phyloP scores from a whole-genome alignment of 352 stramenopile species.

The Globisporangium polare region DNA sequence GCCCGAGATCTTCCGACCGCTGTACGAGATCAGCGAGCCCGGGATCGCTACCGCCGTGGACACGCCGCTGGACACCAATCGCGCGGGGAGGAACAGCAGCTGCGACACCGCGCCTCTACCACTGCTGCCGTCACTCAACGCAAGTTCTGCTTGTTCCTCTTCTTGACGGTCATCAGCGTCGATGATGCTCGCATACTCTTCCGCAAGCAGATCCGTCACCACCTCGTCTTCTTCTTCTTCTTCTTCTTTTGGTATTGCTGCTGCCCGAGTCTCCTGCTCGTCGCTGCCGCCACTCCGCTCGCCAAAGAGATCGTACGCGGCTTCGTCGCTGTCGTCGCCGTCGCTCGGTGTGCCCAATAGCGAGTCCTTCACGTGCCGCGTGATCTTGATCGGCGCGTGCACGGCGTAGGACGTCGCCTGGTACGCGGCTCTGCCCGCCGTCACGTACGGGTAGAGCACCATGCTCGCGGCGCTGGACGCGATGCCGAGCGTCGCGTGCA shows the following conservation, averaged over 20 bases:
- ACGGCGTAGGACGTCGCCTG: slow-evolving; percentile 56
- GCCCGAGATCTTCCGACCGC: slow-evolving; percentile 51
- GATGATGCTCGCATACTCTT: slow-evolving; percentile 9
- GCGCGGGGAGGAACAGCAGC: slow-evolving; percentile 58
- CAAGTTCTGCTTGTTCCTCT: too few species aligned
- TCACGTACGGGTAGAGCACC: slow-evolving; percentile 59
- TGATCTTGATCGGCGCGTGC: slow-evolving; percentile 51
- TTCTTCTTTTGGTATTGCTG: background rate
- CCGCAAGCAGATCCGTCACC: slow-evolving; percentile 8
- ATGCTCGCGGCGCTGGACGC: slow-evolving; percentile 55
- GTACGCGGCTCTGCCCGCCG: slow-evolving; percentile 50
- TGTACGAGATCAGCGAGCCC: slow-evolving; percentile 40
- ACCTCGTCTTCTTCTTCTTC: background rate
- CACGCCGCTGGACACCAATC: slow-evolving; percentile 51
- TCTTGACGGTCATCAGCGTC: background rate
- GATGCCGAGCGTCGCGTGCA: slow-evolving; percentile 53
- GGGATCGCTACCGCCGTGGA: slow-evolving; percentile 55
- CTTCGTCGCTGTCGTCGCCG: background rate
- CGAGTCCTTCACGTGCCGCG: slow-evolving; percentile 42
- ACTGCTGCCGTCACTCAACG: background rate
- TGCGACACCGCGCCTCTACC: slow-evolving; percentile 33
- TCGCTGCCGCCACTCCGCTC: slow-evolving; percentile 25
- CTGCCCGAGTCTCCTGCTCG: background rate
- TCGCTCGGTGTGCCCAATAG: slow-evolving; percentile 14
- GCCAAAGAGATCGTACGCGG: slow-evolving; percentile 44